Conservation (phyloP, 352 stramenopile species). For the Phytophthora uliginosa region DNA sequence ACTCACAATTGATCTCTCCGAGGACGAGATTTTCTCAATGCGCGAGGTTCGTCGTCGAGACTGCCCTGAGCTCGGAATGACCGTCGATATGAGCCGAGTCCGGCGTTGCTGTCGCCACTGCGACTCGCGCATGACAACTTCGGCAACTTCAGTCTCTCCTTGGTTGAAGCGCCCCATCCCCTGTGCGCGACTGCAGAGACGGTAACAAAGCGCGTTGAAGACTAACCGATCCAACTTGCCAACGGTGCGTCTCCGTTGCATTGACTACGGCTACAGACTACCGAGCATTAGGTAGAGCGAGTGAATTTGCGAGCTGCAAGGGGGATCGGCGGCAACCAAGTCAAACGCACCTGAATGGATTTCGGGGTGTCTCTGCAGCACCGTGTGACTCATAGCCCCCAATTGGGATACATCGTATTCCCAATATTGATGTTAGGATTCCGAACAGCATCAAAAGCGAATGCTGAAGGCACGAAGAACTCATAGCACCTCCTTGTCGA, state of each 20-base stretch:
- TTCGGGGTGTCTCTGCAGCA: constrained; percentile 7
- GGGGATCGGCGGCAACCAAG: too few species aligned
- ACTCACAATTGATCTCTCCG: constrained; percentile 2
- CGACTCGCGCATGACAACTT: neutral
- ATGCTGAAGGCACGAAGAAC: neutral
- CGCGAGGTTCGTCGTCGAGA: neutral
- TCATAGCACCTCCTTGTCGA: neutral
- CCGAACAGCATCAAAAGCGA: neutral
- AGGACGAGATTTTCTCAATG: constrained; percentile 9
- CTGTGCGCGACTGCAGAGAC: constrained; percentile 22
- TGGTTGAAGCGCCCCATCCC: constrained; percentile 9
- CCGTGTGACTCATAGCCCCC: constrained; percentile 8
- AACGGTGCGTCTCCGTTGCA: too few species aligned
- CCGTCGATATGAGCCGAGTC: neutral
- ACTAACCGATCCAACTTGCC: too few species aligned
- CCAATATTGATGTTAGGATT: neutral
- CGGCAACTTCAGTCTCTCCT: constrained; percentile 18
- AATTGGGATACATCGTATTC: neutral
- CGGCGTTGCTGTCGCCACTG: neutral
- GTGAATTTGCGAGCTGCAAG: too few species aligned
- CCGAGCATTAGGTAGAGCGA: too few species aligned
- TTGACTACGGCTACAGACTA: too few species aligned
- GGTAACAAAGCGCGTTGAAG: neutral
- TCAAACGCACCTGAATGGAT: constrained; percentile 1
- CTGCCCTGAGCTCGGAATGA: neutral